phyloP scores from a whole-genome alignment of 495 filamentous ascomycete genomes.

The Entonaema liquescens region DNA sequence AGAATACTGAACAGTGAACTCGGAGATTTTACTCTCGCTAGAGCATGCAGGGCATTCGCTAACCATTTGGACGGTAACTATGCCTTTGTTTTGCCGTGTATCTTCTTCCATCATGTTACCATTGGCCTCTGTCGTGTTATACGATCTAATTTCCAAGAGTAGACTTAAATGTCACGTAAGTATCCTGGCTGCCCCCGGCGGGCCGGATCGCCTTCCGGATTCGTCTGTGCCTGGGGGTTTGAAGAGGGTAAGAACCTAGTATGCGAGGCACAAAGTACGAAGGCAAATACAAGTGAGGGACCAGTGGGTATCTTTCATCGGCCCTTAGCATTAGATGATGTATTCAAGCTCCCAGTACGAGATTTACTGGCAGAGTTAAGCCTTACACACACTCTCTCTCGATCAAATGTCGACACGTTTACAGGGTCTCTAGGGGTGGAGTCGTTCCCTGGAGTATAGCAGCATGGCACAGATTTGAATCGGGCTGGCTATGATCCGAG shows the following conservation, averaged over 20 bases:
- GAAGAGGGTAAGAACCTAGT: background rate
- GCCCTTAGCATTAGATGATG: background rate
- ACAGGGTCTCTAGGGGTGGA: background rate
- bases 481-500: constrained; percentile 15
- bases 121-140: background rate
- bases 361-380: background rate
- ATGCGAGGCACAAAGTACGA: background rate
- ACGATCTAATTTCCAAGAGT: constrained; percentile 22
- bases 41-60: background rate
- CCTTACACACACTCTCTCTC: background rate
- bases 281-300: too few species aligned
- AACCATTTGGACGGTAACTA: background rate
- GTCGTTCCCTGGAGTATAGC: background rate
- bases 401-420: background rate
- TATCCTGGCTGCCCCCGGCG: background rate
- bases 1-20: background rate
- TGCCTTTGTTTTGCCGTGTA: background rate
- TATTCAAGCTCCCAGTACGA: background rate
- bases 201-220: constrained; percentile 16
- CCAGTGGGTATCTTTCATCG: background rate
- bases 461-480: background rate
- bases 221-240: background rate
- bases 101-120: background rate
- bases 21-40: background rate
- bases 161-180: constrained; percentile 2